Evolutionary conservation across 2,329 filamentous ascomycete species (phyloP), one percentile per base, ranked within the genome.

Genomic region (Penicillium sp.): DNA sequence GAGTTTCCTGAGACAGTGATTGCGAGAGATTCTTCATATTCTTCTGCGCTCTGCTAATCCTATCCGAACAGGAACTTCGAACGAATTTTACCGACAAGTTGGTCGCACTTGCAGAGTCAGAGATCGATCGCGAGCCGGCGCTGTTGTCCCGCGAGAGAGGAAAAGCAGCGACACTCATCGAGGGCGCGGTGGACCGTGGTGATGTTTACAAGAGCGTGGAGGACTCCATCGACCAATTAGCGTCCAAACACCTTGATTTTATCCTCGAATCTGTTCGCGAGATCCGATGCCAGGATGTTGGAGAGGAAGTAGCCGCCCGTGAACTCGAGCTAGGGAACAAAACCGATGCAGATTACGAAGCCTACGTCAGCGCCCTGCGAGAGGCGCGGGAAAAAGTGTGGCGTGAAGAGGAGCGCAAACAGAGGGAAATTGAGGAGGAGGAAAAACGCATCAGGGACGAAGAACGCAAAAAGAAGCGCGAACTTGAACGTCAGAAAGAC

Each of bases 171-270:
- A 83, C 83, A 1, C 73, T 88, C 41, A 81, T 88, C 30, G 83
- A 87, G 70, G 85, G 85, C 53, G 83, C 83, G 2, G 84, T 84
- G 10, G 84, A 87, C 60, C 80, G 85, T 52, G 84, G 80, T 57
- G 82, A 85, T 57, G 79, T 87, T 50, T 88, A 87, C 65, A 80
- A 80, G 57, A 80, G 76, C 60, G 82, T 84, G 22, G 82, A 84
- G 64, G 72, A 73, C 8, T 77, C 81, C 14, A 76, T 88, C 44
- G 80, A 84, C 61, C 69, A 69, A 5, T 74, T 86, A 61, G 78
- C 86, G 47, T 76, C 80, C 46, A 74, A 80, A 56, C 77, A 84
- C 58, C 72, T 87, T 36, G 75, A 77, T 2, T 73, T 78, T 40
- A 83, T 85, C 31, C 74, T 85, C 54, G 70, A 75, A 6, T 78